phyloP scores from a whole-genome alignment of 345 rosid genomes.

The Citrus medica region DNA sequence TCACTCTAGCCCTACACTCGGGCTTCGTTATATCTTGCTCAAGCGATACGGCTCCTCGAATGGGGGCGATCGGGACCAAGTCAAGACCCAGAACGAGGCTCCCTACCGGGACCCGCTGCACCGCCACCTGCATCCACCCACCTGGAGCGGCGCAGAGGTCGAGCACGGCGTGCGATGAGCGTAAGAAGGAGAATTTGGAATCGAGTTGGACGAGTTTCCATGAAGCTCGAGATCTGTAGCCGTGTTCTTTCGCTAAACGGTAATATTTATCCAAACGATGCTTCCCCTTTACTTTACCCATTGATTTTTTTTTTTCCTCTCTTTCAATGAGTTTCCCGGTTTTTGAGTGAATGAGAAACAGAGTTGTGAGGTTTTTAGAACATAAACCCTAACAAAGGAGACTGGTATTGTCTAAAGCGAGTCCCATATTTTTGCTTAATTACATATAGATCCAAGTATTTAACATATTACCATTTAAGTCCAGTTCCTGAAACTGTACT shows the following conservation, averaged over 20 bases:
- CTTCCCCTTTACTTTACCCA: slow-evolving; percentile 83
- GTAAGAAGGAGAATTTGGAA: slow-evolving; percentile 60
- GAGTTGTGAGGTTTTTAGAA: not conserved
- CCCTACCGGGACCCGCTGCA: slow-evolving; percentile 83
- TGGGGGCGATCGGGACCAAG: slow-evolving; percentile 60
- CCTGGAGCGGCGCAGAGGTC: slow-evolving; percentile 99
- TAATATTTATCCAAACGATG: slow-evolving; percentile 83
- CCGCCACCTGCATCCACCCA: slow-evolving; percentile 97
- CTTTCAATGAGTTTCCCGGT: not conserved
- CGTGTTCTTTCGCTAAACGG: slow-evolving; percentile 82
- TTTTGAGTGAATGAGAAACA: not conserved
- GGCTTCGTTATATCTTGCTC: slow-evolving; percentile 81
- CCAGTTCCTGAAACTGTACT: too few relatives aligned
- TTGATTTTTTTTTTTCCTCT: not conserved
- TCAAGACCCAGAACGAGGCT: slow-evolving; percentile 90
- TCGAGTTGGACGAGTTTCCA: slow-evolving; percentile 90
- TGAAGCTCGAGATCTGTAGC: slow-evolving; percentile 91
- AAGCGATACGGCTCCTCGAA: slow-evolving; percentile 65
- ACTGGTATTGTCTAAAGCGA: not conserved
- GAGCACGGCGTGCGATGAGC: slow-evolving; percentile 65
- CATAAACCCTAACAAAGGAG: not conserved
- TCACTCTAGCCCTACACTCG: slow-evolving; percentile 69
- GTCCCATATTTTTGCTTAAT: not conserved
- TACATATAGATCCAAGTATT: fast-evolving
- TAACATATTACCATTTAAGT: not conserved